Evolutionary conservation across 1,139 yeast genomes (phyloP).

Genomic region (Taphrina communis): DNA sequence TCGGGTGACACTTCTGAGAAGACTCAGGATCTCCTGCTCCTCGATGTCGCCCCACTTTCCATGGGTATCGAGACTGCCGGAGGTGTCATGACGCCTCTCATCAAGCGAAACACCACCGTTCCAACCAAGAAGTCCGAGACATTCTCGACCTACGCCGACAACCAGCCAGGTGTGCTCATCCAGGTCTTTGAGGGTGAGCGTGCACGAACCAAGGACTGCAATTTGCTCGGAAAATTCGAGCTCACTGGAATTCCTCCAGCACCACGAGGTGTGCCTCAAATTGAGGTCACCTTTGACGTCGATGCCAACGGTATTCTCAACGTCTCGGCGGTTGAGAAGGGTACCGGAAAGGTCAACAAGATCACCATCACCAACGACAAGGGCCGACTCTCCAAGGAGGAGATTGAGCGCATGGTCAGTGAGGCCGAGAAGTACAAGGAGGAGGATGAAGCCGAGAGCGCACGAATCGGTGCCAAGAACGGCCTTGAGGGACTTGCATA

Average conservation of each 20-base stretch:
- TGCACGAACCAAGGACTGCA: constrained; percentile 90
- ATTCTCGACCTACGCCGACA: constrained; percentile 90
- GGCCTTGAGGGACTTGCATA: constrained; percentile 90
- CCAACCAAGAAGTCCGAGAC: constrained; percentile 93
- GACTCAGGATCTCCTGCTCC: constrained; percentile 82
- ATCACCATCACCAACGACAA: constrained; percentile 89
- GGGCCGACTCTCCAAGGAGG: constrained; percentile 95
- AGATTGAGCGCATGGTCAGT: constrained; percentile 91
- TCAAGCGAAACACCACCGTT: constrained; percentile 88
- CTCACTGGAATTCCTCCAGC: constrained; percentile 93
- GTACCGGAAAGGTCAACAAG: constrained; percentile 79
- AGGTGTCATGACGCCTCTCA: constrained; percentile 91
- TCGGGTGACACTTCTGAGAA: constrained; percentile 84
- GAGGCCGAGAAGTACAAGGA: constrained; percentile 88
- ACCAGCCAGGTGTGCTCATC: constrained; percentile 92
- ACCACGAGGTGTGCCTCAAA: constrained; percentile 95
- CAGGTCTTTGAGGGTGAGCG: constrained; percentile 96
- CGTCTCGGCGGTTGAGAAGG: constrained; percentile 93
- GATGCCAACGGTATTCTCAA: constrained; percentile 93
- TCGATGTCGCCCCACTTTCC: constrained; percentile 88
- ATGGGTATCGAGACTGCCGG: constrained; percentile 95
- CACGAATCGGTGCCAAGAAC: constrained; percentile 79
- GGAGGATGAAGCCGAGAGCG: constrained; percentile 81
- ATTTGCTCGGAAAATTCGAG: constrained; percentile 91
- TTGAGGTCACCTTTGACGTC: constrained; percentile 89